Percentiles rank a stretch among this genome's conserved stretches.
Evolutionary conservation across 106 monocot genomes (phyloP).

Genomic region (Dioscorea dumetorum): DNA sequence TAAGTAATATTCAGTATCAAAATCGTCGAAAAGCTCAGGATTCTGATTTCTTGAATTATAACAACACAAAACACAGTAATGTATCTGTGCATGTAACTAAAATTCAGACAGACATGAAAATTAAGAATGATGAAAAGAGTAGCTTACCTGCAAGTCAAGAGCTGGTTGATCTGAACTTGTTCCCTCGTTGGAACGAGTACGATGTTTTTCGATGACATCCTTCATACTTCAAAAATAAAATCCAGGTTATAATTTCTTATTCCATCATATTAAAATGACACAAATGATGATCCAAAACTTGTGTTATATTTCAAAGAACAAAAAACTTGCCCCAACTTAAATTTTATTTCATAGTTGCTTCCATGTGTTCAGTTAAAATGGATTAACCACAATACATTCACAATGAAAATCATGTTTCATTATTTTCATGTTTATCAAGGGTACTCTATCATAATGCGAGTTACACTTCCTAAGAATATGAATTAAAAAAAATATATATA

Average conservation of each 20-base stretch:
- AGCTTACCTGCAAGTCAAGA: constrained; percentile 58
- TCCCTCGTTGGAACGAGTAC: constrained; percentile 25
- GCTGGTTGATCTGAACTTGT: constrained; percentile 31
- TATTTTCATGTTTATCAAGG: too few species aligned
- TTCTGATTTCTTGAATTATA: background rate
- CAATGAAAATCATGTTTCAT: too few species aligned
- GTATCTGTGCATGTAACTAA: background rate
- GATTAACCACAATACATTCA: too few species aligned
- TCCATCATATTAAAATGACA: background rate
- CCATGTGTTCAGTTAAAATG: too few species aligned
- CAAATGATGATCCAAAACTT: background rate
- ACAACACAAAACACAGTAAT: background rate
- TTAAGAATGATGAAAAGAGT: background rate
- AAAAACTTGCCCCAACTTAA: too few species aligned
- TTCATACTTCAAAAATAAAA: constrained; percentile 44
- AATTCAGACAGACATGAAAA: background rate
- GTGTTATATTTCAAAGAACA: too few species aligned
- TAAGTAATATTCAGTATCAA: background rate
- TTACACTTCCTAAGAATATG: too few species aligned
- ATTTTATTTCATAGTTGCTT: too few species aligned
- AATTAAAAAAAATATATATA: too few species aligned
- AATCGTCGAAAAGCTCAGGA: background rate
- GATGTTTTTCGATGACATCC: constrained; percentile 49
- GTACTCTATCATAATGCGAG: too few species aligned
- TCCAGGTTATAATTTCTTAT: too few species aligned